These are phyloP conservation scores for Apiotrichum gracile DNA, from an alignment of 1,284 basidiomycete species.

Conservation along the genomic window DNA sequence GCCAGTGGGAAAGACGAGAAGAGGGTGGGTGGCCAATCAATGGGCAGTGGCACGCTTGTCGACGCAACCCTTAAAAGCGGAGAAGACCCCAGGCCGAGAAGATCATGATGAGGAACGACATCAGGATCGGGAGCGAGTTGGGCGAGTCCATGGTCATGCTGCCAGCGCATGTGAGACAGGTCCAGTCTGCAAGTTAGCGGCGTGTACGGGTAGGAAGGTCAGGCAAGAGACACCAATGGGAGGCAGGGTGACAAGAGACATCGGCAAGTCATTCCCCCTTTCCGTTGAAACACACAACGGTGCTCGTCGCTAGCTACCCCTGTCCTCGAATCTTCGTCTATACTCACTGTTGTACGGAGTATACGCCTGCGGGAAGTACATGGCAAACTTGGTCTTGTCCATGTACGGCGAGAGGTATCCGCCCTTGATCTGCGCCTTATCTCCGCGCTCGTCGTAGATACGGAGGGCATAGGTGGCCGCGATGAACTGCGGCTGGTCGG, in stretches of 20 bases:
- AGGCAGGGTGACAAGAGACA: too few species aligned
- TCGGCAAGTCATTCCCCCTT: too few species aligned
- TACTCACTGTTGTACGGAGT: conserved; percentile 65
- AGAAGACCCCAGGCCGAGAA: conserved; percentile 65
- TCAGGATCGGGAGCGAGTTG: conserved; percentile 58
- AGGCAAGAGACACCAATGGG: conserved; percentile 2
- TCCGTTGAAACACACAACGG: neutral
- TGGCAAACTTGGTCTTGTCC: conserved; percentile 64
- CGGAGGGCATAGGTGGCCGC: conserved; percentile 68
- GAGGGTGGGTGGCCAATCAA: conserved; percentile 2
- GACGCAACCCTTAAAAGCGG: conserved; percentile 37
- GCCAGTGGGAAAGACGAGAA: neutral
- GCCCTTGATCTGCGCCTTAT: conserved; percentile 54
- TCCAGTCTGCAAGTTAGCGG: conserved; percentile 52
- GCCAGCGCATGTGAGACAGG: conserved; percentile 61
- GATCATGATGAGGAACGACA: conserved; percentile 65
- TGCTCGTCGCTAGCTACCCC: neutral
- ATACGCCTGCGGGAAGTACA: conserved; percentile 76
- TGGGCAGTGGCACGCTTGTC: conserved; percentile 33
- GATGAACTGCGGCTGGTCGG: conserved; percentile 63
- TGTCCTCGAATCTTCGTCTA: neutral
- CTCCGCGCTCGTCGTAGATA: conserved; percentile 73
- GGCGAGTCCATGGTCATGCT: conserved; percentile 54
- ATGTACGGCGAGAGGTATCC: conserved; percentile 68
- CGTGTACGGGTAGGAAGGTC: neutral